These are phyloP conservation scores for Scheffersomyces insectosa DNA, from an alignment of 1,139 yeast genomes.

Conservation along the genomic window DNA sequence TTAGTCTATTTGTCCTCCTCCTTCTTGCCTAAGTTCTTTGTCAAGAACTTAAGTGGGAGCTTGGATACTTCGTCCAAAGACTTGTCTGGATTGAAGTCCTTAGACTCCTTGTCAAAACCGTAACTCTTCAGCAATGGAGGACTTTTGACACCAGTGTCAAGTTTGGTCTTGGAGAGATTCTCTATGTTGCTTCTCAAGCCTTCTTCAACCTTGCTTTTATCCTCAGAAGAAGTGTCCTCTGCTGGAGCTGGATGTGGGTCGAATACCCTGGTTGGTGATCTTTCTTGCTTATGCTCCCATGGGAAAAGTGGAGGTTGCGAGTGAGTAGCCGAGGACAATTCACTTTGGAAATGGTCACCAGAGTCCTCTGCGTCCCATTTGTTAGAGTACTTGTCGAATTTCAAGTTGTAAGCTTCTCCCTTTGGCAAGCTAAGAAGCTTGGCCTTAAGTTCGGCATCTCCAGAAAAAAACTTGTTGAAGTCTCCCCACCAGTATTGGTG, in stretches of 20 bases:
- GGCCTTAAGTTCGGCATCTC: constrained; percentile 7
- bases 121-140: constrained; percentile 5
- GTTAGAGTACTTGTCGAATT: constrained; percentile 28
- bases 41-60: constrained; percentile 24
- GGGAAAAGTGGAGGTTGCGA: constrained; percentile 39
- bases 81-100: constrained; percentile 23
- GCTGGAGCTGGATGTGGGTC: constrained; percentile 6
- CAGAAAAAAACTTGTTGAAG: constrained; percentile 24
- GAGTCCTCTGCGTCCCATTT: constrained; percentile 24
- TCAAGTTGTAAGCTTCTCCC: constrained; percentile 41
- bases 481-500: constrained; percentile 40
- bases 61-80: constrained; percentile 27
- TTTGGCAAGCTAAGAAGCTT: constrained; percentile 13
- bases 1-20: background rate
- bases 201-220: constrained; percentile 2
- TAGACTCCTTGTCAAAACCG: constrained; percentile 10
- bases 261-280: constrained; percentile 17
- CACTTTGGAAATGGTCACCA: constrained; percentile 4
- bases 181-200: constrained; percentile 8
- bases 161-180: constrained; percentile 8
- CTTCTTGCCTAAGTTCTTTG: constrained; percentile 13
- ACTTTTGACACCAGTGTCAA: constrained; percentile 3
- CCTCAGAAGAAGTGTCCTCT: constrained; percentile 1
- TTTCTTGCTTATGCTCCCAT: constrained; percentile 36
- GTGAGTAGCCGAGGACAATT: constrained; percentile 3